A percentile compares a stretch with the other conserved stretches of the same genome.
Evolutionary conservation across 2,329 filamentous ascomycete genomes (phyloP).

Genomic region (Colletotrichum musicola): DNA sequence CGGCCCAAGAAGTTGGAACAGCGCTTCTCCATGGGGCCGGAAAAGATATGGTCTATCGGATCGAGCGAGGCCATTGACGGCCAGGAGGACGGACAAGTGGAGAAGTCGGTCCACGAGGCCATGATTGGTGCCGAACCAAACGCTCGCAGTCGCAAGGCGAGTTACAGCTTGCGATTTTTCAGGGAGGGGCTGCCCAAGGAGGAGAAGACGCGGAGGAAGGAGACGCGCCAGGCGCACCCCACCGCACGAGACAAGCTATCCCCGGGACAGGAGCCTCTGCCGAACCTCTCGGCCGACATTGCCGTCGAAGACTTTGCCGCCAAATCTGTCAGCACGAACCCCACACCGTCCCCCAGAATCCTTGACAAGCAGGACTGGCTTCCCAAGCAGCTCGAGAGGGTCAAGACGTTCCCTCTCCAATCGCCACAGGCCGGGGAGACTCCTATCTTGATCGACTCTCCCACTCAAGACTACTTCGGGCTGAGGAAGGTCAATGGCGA

Average conservation of each 20-base stretch:
- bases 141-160: conserved; percentile 75
- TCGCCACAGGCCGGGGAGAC: conserved; percentile 34
- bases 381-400: conserved; percentile 28
- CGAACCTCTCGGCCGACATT: conserved; percentile 31
- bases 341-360: conserved; percentile 41
- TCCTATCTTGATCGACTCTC: conserved; percentile 37
- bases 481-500: conserved; percentile 38
- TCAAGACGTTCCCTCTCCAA: conserved; percentile 36
- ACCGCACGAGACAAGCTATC: conserved; percentile 56
- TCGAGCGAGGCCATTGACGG: conserved; percentile 60
- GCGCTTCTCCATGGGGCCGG: conserved; percentile 58
- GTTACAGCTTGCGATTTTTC: conserved; percentile 76
- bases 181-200: conserved; percentile 73
- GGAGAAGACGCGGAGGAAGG: conserved; percentile 68
- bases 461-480: conserved; percentile 39
- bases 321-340: conserved; percentile 27
- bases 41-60: conserved; percentile 75
- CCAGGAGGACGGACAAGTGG: conserved; percentile 67
- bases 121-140: conserved; percentile 72
- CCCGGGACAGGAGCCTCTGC: conserved; percentile 49
- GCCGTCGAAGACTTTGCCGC: conserved; percentile 39
- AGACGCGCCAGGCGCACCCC: conserved; percentile 49
- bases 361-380: conserved; percentile 41
- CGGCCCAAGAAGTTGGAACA: conserved; percentile 57
- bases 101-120: conserved; percentile 74